phyloP scores from a whole-genome alignment of 805 yeast genomes.

The Yarrowia porcina region DNA sequence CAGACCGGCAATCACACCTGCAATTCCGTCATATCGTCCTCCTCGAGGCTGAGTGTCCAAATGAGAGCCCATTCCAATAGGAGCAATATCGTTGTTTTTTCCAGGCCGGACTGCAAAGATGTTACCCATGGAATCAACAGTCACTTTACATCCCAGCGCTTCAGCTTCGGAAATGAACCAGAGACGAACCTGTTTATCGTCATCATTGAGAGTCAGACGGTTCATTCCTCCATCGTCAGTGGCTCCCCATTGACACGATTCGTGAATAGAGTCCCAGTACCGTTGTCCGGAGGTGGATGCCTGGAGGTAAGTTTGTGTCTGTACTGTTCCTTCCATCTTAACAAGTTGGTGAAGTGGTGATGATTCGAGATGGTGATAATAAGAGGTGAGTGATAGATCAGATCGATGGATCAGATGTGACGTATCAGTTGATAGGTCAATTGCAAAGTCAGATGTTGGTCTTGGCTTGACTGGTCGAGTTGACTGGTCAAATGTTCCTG shows the following conservation, averaged over 20 bases:
- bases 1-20: constrained; percentile 64
- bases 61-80: constrained; percentile 71
- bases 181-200: constrained; percentile 61
- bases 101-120: constrained; percentile 67
- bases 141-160: constrained; percentile 54
- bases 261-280: constrained; percentile 57
- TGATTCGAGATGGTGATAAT: no score
- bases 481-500: no score
- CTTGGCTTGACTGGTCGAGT: no score
- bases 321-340: background rate
- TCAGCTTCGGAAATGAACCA: constrained; percentile 59
- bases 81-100: constrained; percentile 44
- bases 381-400: no score
- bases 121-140: constrained; percentile 64
- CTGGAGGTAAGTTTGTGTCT: background rate
- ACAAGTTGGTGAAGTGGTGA: no score
- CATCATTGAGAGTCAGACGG: constrained; percentile 58
- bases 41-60: constrained; percentile 78
- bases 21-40: constrained; percentile 71
- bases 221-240: constrained; percentile 68
- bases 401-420: no score
- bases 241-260: constrained; percentile 62
- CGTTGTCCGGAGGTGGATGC: constrained; percentile 42
- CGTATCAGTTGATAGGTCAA: no score
- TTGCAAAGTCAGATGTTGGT: no score